phyloP scores from a whole-genome alignment of 1,284 basidiomycete genomes.

The Tremellales sp. region DNA sequence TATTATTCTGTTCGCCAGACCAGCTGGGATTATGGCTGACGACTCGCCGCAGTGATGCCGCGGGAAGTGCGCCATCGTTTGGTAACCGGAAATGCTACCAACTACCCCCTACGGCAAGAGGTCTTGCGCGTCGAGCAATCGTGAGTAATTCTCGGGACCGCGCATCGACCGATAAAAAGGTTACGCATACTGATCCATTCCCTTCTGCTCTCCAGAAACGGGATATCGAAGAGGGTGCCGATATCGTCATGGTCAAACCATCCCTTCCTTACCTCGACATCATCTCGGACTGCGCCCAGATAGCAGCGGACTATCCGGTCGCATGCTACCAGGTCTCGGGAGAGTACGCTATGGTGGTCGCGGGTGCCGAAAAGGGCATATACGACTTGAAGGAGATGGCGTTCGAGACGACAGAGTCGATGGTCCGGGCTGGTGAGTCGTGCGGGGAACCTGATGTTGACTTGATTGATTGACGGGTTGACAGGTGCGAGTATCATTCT shows the following conservation, averaged over 20 bases:
- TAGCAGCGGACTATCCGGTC: constrained; percentile 80
- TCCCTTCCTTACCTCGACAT: constrained; percentile 94
- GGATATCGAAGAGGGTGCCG: constrained; percentile 89
- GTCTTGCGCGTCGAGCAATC: constrained; percentile 88
- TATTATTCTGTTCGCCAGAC: neutral
- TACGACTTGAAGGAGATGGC: constrained; percentile 91
- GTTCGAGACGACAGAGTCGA: constrained; percentile 83
- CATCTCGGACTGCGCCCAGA: constrained; percentile 77
- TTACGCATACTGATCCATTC: neutral
- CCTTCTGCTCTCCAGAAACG: constrained; percentile 59
- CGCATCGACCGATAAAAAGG: neutral
- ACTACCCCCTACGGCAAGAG: constrained; percentile 81
- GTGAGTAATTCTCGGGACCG: constrained; percentile 55
- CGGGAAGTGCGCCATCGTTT: constrained; percentile 88
- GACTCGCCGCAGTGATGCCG: constrained; percentile 68
- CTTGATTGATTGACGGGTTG: neutral
- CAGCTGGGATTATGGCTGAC: constrained; percentile 1
- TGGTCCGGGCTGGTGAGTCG: constrained; percentile 78
- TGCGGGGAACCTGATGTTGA: neutral
- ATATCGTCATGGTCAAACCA: constrained; percentile 99
- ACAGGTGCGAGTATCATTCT: constrained; percentile 82
- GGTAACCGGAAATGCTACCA: constrained; percentile 98
- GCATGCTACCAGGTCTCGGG: constrained; percentile 97
- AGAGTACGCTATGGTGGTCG: constrained; percentile 95
- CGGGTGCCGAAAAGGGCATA: constrained; percentile 87